Base-by-base conservation (phyloP, 2,329 filamentous ascomycete species). In the Pseudocercospora musae region DNA sequence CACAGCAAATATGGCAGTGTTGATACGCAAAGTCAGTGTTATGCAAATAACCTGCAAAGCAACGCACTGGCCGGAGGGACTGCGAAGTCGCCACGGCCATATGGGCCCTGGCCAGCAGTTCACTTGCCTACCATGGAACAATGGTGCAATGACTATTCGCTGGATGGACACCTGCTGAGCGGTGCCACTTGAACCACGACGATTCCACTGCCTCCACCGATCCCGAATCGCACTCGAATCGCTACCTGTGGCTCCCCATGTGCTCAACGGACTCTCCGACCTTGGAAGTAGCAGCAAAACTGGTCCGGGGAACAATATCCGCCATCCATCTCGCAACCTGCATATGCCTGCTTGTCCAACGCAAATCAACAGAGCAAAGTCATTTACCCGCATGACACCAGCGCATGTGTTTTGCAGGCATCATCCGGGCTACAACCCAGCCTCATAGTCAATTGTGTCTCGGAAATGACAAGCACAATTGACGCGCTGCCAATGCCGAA, bases 331-430 rank as follows among this genome's bases (percentile, higher is more conserved):
- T 29, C 15, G 25, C 13, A 49, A 21, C 37, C 11, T 57, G 23
- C 55, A 57, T n/a, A 44, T 31, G 40, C 42, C 55, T 57, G 55
- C 29, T 27, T 29, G 37, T 29, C 9, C 55, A 29, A 44, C 33
- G 55, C 37, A 27, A 42, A 57, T 57, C 40, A 10, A 44, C 18
- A 18, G 20, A 9, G 13, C 15, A 46, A 21, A 57, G 55, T 57
- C 55, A 57, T 29, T 48, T n/a, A 48, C 37, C 42, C 33, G 42
- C 55, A 57, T 13, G 23, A 46, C 37, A 33, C 55, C 40, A 48
- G 37, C 15, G 55, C 55, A 57, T 57, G 55, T 48, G 37, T 37
- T 4, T 18, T 48, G 18, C 55, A 57, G 55, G 55, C 55, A 57
- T 23, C 15, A 33, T 23, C 55, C 55, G 49, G 20, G 55, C 21